Conservation (phyloP, 176 grass and related monocot genomes). For the Dendrocalamus sinicus region DNA sequence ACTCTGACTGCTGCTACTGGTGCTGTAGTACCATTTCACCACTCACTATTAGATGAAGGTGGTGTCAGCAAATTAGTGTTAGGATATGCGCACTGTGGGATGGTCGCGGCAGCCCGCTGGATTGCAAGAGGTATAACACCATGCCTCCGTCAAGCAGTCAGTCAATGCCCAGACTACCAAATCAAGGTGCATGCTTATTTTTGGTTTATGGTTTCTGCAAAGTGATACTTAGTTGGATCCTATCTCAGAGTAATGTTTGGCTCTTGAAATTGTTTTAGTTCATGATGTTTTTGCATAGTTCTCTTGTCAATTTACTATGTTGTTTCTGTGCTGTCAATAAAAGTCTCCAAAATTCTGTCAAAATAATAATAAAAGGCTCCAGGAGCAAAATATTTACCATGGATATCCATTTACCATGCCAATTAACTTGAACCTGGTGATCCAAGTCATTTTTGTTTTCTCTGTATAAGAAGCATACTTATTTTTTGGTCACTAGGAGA, state of each 20-base stretch:
- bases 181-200: conserved; percentile 68
- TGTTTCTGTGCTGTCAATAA: background rate
- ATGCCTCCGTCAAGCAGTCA: conserved; percentile 67
- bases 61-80: conserved; percentile 92
- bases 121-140: conserved; percentile 85
- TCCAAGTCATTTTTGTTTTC: background rate
- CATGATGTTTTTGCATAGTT: background rate
- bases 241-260: background rate
- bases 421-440: conserved; percentile 30
- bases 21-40: conserved; percentile 96
- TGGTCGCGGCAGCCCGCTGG: conserved; percentile 88
- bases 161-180: conserved; percentile 74
- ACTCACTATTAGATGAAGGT: conserved; percentile 86
- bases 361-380: background rate
- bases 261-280: background rate
- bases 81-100: conserved; percentile 97
- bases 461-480: conserved; percentile 1
- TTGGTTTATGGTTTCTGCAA: conserved; percentile 32
- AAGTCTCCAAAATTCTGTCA: background rate
- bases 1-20: conserved; percentile 90
- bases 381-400: conserved; percentile 3
- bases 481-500: background rate
- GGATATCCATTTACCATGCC: conserved; percentile 3
- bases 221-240: conserved; percentile 21
- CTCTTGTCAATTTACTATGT: background rate